Percentiles rank a stretch among this genome's conserved stretches.
These are phyloP conservation scores for Lentinus tigrinus DNA, from an alignment of 768 basidiomycete genomes.

Conservation along the genomic window DNA sequence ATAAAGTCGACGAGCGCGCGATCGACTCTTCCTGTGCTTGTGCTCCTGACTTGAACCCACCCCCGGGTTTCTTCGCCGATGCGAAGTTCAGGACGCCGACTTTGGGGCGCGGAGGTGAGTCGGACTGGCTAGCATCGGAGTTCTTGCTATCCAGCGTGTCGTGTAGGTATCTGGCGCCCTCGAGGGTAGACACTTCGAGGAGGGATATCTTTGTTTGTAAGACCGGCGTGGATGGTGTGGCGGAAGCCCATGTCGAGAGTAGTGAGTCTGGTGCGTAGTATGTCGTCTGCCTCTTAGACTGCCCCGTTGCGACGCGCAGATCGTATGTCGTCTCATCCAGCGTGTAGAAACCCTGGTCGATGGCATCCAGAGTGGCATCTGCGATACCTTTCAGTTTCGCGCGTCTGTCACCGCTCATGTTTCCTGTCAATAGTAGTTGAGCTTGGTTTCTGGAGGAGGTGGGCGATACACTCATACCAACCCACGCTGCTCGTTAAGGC, in stretches of 20 bases:
- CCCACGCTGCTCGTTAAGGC: too few relatives aligned
- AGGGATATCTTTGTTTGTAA: conserved; percentile 40
- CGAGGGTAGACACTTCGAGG: conserved; percentile 62
- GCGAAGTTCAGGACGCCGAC: conserved; percentile 77
- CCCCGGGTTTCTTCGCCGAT: conserved; percentile 71
- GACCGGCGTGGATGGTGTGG: conserved; percentile 6
- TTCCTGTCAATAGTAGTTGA: not conserved
- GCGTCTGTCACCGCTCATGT: not conserved
- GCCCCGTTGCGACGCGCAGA: conserved; percentile 33
- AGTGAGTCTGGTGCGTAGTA: conserved; percentile 52
- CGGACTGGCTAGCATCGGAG: conserved; percentile 2
- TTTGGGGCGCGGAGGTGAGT: conserved; percentile 24
- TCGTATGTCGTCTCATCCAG: conserved; percentile 30
- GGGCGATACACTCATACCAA: not conserved
- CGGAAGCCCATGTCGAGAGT: conserved; percentile 45
- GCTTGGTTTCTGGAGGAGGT: not conserved
- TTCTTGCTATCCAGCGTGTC: conserved; percentile 13
- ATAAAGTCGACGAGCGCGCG: conserved; percentile 73
- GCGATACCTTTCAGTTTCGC: conserved; percentile 38
- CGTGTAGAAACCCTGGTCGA: conserved; percentile 45
- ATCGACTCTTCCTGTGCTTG: conserved; percentile 82
- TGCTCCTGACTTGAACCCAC: conserved; percentile 71
- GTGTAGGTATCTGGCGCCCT: conserved; percentile 48
- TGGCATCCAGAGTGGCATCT: conserved; percentile 46
- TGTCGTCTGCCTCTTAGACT: conserved; percentile 42